These are phyloP conservation scores for Moelleriella libera DNA, from an alignment of 2,329 filamentous ascomycete genomes.

Conservation along the genomic window DNA sequence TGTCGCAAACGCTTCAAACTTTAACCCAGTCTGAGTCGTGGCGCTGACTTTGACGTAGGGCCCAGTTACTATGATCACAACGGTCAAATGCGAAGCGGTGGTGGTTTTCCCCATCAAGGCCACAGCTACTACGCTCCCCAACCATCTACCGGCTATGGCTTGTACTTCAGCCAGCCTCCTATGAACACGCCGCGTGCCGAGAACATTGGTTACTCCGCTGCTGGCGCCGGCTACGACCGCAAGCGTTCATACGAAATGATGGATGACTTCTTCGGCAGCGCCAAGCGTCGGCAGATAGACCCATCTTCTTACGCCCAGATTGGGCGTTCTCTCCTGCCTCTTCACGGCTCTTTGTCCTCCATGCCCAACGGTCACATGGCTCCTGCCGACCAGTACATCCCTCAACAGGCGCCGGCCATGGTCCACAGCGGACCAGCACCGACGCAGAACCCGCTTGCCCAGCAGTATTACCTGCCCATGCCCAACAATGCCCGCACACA, in stretches of 20 bases:
- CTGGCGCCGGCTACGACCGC: conserved; percentile 46
- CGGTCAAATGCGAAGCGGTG: conserved; percentile 45
- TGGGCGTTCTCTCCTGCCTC: conserved; percentile 71
- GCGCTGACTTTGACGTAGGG: conserved; percentile 19
- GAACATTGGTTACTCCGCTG: conserved; percentile 44
- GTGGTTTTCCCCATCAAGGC: conserved; percentile 37
- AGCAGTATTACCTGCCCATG: conserved; percentile 81
- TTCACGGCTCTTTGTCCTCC: conserved; percentile 53
- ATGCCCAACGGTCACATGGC: conserved; percentile 38
- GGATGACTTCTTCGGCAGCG: conserved; percentile 86
- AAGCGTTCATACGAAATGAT: conserved; percentile 80
- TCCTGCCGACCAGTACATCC: conserved; percentile 40
- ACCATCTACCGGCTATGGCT: conserved; percentile 46
- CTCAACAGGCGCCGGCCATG: conserved; percentile 22
- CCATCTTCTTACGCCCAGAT: conserved; percentile 83
- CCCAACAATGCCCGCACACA: conserved; percentile 72
- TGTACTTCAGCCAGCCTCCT: conserved; percentile 61
- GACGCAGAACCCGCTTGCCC: conserved; percentile 41
- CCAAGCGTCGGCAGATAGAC: conserved; percentile 85
- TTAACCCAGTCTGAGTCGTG: background rate
- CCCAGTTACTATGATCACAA: conserved; percentile 52
- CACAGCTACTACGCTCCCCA: conserved; percentile 46
- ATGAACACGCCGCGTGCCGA: conserved; percentile 39
- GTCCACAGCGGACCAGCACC: conserved; percentile 41
- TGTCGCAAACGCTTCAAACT: background rate